Percentiles rank a stretch among this genome's conserved stretches.
Conservation (phyloP, 331 rosid genomes). For the Rhamnella rubrinervis region DNA sequence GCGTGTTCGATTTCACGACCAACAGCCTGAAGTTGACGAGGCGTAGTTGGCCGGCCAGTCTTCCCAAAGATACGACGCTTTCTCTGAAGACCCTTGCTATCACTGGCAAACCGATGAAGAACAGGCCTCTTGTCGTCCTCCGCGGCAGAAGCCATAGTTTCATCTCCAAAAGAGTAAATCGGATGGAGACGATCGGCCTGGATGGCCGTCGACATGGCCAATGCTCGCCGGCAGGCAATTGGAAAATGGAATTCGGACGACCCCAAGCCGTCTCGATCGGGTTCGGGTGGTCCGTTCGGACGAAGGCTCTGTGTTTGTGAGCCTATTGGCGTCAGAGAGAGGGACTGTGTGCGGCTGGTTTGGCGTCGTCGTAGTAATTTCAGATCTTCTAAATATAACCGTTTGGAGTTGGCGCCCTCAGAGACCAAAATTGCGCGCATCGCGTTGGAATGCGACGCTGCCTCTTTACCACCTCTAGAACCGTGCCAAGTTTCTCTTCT, state of each 20-base stretch:
- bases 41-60: constrained; percentile 10
- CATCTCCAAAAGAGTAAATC: not conserved
- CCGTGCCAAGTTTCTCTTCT: too few relatives aligned
- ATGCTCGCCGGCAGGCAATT: not conserved
- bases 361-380: too few relatives aligned
- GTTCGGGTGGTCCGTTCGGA: too few relatives aligned
- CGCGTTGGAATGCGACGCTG: too few relatives aligned
- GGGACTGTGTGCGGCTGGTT: too few relatives aligned
- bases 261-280: too few relatives aligned
- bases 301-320: too few relatives aligned
- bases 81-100: constrained; percentile 16
- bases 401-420: too few relatives aligned
- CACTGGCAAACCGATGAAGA: constrained; percentile 13
- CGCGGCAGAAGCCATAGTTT: not conserved
- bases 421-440: too few relatives aligned
- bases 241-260: not conserved
- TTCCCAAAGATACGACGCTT: constrained; percentile 25
- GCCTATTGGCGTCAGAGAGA: too few relatives aligned
- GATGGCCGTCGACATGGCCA: constrained; percentile 24
- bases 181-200: constrained; percentile 40
- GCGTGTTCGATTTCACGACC: constrained; percentile 56
- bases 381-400: too few relatives aligned
- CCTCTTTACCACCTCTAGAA: too few relatives aligned
- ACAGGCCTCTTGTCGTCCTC: constrained; percentile 7
- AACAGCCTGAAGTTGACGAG: constrained; percentile 40